Percentiles rank a stretch among this genome's conserved stretches.
Conservation (phyloP, 345 rosid genomes). For the Combretum micranthum region DNA sequence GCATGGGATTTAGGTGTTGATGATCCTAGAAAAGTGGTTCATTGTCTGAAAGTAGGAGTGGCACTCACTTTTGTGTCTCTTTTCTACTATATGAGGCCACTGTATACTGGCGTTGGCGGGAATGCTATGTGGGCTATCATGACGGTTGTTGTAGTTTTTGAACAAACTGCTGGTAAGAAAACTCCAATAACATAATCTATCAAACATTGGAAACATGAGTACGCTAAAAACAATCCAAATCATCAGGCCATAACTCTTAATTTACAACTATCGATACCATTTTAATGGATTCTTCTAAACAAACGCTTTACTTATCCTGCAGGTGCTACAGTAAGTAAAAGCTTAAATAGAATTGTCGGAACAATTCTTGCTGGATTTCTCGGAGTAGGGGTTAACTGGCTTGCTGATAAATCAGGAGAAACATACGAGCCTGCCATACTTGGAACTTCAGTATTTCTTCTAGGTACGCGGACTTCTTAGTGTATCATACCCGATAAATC, state of each 20-base stretch:
- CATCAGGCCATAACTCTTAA: background rate
- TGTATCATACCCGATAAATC: no score
- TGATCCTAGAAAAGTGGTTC: conserved; percentile 36
- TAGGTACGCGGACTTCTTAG: conserved; percentile 7
- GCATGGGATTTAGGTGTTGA: conserved; percentile 23
- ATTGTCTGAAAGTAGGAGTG: conserved; percentile 35
- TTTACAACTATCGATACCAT: background rate
- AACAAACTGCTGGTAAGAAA: conserved; percentile 37
- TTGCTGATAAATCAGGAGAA: conserved; percentile 19
- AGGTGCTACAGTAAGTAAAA: conserved; percentile 37
- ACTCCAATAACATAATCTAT: background rate
- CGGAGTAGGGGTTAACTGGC: conserved; percentile 26
- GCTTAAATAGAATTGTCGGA: conserved; percentile 30
- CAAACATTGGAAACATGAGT: background rate
- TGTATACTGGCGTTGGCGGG: conserved; percentile 22
- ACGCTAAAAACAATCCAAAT: background rate
- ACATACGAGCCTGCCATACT: conserved; percentile 16
- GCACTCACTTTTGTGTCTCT: conserved; percentile 31
- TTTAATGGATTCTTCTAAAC: background rate
- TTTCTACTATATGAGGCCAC: conserved; percentile 24
- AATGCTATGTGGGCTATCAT: conserved; percentile 37
- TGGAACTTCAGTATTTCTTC: conserved; percentile 21
- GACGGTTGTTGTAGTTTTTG: conserved; percentile 27
- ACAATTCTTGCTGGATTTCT: conserved; percentile 25
- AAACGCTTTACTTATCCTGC: background rate